Base-by-base conservation (phyloP, 2,329 filamentous ascomycete genomes). In the Scleromitrula shiraiana region DNA sequence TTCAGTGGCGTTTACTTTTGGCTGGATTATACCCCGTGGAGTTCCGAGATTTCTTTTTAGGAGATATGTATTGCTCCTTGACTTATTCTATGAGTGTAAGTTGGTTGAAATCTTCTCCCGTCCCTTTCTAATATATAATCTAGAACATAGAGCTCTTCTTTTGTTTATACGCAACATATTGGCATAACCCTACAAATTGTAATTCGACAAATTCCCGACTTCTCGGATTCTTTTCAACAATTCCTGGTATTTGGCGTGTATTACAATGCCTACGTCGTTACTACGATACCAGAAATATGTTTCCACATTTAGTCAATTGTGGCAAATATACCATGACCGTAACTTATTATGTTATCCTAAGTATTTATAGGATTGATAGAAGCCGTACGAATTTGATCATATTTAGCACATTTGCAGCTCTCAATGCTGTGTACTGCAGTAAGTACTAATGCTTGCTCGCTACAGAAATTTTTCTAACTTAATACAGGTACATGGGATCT, bases 11-110 rank as follows among this genome's bases (percentile, higher is more conserved):
- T 52, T 73, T 97, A 15, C 70, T 94, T 45, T 76, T 91, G 41
- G 88, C 91, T 12, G 90, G 90, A 4, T 65, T 95, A 17, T 96
- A 94, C 61, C 88, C 88, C 1, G 93, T 98, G 41, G 91, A 97
- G 64, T 98, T 97, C 65, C 80, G 90, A 50, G 93, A 98, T 67
- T 97, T 98, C 69, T 97, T 96, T 67, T 76, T 97, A 0, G 93
- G 93, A 44, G 93, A 98, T 64, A 96, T 97, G 74, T 95, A 95
- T 66, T 97, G 91, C 67, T 97, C 93, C 2, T 73, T 95, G 48
- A 95, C 90, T 5, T 98, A 98, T 66, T 78, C 84, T 14, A 87
- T 88, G 67, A 84, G 87, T 52, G 87, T 91, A 74, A 70, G 85
- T 78, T n/a, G n/a, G n/a, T n/a, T n/a, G 9, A 5, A 23, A 6